These are phyloP conservation scores for Herpetospermum pedunculosum DNA, from an alignment of 306 rosid genomes.

Conservation along the genomic window DNA sequence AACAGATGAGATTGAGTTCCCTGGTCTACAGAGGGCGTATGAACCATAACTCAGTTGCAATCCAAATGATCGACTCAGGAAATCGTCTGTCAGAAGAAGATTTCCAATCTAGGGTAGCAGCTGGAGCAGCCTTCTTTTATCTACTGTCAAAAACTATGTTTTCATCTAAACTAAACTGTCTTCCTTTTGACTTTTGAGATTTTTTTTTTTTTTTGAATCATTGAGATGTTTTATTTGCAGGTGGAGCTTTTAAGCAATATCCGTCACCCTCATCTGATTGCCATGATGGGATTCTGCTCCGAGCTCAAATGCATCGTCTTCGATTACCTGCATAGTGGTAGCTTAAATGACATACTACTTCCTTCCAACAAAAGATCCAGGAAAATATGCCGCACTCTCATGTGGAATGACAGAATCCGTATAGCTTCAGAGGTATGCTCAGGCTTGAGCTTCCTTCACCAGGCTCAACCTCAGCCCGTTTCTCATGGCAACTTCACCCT, in stretches of 20 bases:
- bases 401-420: slow-evolving; percentile 50
- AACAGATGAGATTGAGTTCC: slow-evolving; percentile 34
- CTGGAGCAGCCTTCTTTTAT: background rate
- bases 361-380: slow-evolving; percentile 15
- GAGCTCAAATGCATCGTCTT: slow-evolving; percentile 45
- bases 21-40: slow-evolving; percentile 46
- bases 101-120: slow-evolving; percentile 49
- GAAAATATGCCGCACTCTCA: slow-evolving; percentile 29
- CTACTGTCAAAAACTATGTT: background rate
- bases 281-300: slow-evolving; percentile 51
- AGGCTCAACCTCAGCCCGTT: slow-evolving; percentile 27
- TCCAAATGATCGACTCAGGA: slow-evolving; percentile 32
- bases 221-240: slow-evolving; percentile 17
- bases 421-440: slow-evolving; percentile 44
- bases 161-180: background rate
- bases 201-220: too few relatives aligned
- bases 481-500: slow-evolving; percentile 33
- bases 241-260: slow-evolving; percentile 45
- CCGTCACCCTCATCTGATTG: slow-evolving; percentile 60
- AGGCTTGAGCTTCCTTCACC: slow-evolving; percentile 40
- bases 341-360: slow-evolving; percentile 36
- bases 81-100: slow-evolving; percentile 15
- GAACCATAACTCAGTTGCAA: slow-evolving; percentile 42
- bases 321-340: slow-evolving; percentile 66
- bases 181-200: too few relatives aligned